Conservation (phyloP, 1,284 basidiomycete genomes). For the Marasmius sp. region DNA sequence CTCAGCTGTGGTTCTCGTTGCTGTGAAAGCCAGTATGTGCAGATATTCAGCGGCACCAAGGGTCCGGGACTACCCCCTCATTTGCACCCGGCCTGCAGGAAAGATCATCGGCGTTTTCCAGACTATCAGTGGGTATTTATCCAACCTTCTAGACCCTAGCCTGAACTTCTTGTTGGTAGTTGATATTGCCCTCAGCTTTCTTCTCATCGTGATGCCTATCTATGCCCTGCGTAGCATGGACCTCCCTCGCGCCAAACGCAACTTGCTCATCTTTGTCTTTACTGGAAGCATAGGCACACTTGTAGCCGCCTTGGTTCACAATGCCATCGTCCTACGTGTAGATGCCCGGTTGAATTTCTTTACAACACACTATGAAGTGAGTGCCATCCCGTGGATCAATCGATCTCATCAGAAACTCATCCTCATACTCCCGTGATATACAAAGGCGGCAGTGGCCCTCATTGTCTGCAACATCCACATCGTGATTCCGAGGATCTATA, state of each 20-base stretch:
- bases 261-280: not conserved
- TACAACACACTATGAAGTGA: not conserved
- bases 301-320: not conserved
- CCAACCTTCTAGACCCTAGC: not conserved
- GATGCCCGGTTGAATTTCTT: not conserved
- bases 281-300: not conserved
- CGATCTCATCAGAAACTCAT: not conserved
- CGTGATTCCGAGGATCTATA: not conserved
- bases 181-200: slow-evolving; percentile 15
- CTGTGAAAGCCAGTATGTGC: slow-evolving; percentile 19
- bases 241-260: not conserved
- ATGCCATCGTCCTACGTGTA: not conserved
- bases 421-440: not conserved
- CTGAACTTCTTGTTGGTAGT: slow-evolving; percentile 2
- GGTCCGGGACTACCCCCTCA: not conserved
- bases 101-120: not conserved
- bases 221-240: not conserved
- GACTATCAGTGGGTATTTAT: not conserved
- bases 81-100: not conserved
- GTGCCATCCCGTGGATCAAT: not conserved
- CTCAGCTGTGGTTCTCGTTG: slow-evolving; percentile 9
- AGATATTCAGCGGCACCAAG: not conserved
- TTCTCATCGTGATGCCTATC: slow-evolving; percentile 15
- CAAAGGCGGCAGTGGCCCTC: not conserved
- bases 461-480: slow-evolving; percentile 2